Evolutionary conservation across 208 protist genomes (phyloP).

Genomic region (Vickermania spadyakhi): DNA sequence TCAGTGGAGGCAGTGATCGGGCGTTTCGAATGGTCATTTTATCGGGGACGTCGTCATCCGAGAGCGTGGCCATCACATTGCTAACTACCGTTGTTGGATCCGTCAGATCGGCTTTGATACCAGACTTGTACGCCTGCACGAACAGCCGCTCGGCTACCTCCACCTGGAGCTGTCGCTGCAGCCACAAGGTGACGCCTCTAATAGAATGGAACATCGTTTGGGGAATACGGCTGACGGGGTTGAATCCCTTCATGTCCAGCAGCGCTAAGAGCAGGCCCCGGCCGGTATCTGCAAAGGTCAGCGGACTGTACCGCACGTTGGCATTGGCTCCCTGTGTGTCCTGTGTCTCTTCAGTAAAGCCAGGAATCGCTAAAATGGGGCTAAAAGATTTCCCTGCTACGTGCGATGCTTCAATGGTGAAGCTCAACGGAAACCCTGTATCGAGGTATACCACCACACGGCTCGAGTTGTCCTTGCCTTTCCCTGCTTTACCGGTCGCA

Average conservation of each 20-base stretch:
- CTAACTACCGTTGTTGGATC: conserved; percentile 8
- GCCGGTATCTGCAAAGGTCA: conserved; percentile 69
- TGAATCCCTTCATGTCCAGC: conserved; percentile 72
- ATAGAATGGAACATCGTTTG: conserved; percentile 40
- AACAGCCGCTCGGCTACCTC: conserved; percentile 67
- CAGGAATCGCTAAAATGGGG: conserved; percentile 21
- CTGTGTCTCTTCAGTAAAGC: conserved; percentile 12
- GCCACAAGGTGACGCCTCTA: conserved; percentile 41
- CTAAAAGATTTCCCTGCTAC: conserved; percentile 62
- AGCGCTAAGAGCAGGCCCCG: conserved; percentile 59
- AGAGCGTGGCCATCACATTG: conserved; percentile 28
- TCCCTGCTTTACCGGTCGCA: conserved; percentile 77
- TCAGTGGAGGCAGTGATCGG: conserved; percentile 42
- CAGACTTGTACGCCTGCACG: conserved; percentile 36
- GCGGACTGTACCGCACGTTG: conserved; percentile 38
- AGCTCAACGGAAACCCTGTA: conserved; percentile 74
- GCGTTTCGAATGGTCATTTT: conserved; percentile 51
- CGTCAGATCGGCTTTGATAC: conserved; percentile 17
- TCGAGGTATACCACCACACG: conserved; percentile 78
- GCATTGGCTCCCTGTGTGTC: conserved; percentile 1
- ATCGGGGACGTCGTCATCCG: conserved; percentile 37
- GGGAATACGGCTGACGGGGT: conserved; percentile 64
- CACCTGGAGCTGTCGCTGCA: conserved; percentile 71
- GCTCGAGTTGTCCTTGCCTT: conserved; percentile 84
- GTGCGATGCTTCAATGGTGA: conserved; percentile 90